phyloP scores from a whole-genome alignment of 2,329 filamentous ascomycete species.

The Penicillium griseofulvum region DNA sequence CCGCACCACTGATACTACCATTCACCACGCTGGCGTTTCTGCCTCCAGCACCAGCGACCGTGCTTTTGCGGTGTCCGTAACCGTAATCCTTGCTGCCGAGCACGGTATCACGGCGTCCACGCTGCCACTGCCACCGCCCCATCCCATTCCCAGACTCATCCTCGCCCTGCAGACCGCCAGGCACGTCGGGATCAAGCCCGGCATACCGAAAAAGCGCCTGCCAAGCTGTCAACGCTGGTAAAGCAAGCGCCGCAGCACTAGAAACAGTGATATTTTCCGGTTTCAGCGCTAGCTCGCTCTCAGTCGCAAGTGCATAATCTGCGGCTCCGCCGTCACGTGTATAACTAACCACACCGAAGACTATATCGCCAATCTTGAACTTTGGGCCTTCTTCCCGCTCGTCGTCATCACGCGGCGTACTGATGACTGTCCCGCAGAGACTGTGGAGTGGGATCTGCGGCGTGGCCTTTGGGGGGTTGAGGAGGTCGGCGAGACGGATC shows the following conservation, averaged over 20 bases:
- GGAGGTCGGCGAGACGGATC: slow-evolving; percentile 25
- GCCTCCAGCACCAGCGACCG: not conserved
- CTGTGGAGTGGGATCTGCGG: slow-evolving; percentile 43
- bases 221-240: slow-evolving; percentile 43
- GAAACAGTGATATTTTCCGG: slow-evolving; percentile 36
- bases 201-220: slow-evolving; percentile 42
- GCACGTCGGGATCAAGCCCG: slow-evolving; percentile 28
- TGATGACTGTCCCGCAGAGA: slow-evolving; percentile 40
- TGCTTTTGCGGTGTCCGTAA: slow-evolving; percentile 6
- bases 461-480: slow-evolving; percentile 30
- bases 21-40: not conserved
- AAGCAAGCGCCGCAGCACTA: slow-evolving; percentile 38
- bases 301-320: slow-evolving; percentile 39
- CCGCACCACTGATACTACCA: slow-evolving; percentile 5
- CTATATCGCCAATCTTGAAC: slow-evolving; percentile 42
- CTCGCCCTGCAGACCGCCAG: not conserved
- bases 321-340: slow-evolving; percentile 43
- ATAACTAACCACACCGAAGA: slow-evolving; percentile 41
- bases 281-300: slow-evolving; percentile 40
- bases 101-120: not conserved
- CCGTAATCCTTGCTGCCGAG: slow-evolving; percentile 3
- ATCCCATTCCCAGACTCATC: not conserved
- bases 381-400: slow-evolving; percentile 31
- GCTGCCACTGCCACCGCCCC: slow-evolving; percentile 8
- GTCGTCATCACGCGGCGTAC: slow-evolving; percentile 33